Conservation (phyloP, 129 eudicot species). For the Artemisia annua region DNA sequence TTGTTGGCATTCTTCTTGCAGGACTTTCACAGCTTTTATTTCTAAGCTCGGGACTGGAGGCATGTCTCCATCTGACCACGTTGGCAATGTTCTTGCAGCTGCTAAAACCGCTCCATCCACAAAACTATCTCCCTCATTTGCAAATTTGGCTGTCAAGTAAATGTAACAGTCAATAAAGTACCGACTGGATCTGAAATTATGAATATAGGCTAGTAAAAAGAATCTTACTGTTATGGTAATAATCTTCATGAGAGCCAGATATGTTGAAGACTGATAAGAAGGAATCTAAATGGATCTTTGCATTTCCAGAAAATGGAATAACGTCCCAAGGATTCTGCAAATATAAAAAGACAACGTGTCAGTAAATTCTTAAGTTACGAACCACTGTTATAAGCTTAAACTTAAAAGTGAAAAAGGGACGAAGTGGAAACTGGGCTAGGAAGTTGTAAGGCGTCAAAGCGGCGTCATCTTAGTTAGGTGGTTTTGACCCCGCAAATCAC, state of each 20-base stretch:
- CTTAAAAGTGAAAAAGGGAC: constrained; percentile 1
- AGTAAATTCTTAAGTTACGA: neutral
- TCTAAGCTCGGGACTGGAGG: constrained; percentile 82
- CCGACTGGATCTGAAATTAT: neutral
- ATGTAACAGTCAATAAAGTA: neutral
- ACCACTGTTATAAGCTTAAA: neutral
- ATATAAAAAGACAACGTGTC: constrained; percentile 8
- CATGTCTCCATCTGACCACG: constrained; percentile 84
- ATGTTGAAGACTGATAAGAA: constrained; percentile 96
- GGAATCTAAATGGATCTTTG: constrained; percentile 83
- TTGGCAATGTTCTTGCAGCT: constrained; percentile 94
- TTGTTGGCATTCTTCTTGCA: constrained; percentile 84
- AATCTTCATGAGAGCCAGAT: constrained; percentile 76
- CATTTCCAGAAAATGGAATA: constrained; percentile 76
- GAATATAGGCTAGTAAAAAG: neutral
- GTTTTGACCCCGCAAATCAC: no score
- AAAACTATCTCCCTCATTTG: constrained; percentile 57
- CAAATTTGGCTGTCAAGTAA: constrained; percentile 49
- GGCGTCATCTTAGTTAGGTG: no score
- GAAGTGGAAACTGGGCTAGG: neutral
- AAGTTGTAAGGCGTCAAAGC: no score
- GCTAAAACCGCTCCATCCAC: constrained; percentile 97
- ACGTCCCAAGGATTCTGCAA: constrained; percentile 99
- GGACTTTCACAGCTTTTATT: constrained; percentile 76
- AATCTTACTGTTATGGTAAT: constrained; percentile 77